phyloP scores from a whole-genome alignment of 225 moss, liverwort and hornwort genomes.

The Lunularia cruciata region DNA sequence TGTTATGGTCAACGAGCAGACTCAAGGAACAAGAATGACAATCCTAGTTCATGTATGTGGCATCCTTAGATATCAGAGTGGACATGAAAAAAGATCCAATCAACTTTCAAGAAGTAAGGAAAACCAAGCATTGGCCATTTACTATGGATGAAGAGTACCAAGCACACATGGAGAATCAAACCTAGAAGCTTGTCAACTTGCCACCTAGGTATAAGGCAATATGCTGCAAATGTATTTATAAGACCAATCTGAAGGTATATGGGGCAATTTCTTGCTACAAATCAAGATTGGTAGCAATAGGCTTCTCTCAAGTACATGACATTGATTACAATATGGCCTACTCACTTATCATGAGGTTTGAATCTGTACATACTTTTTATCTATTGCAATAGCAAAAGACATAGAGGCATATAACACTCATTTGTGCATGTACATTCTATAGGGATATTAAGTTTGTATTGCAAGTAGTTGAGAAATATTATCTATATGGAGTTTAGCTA shows the following conservation, averaged over 20 bases:
- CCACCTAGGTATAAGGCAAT: background rate
- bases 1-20: too few relatives aligned
- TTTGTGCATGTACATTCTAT: too few relatives aligned
- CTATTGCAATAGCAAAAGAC: background rate
- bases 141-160: too few relatives aligned
- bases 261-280: background rate
- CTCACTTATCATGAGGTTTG: conserved; percentile 1
- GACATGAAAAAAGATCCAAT: background rate
- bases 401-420: too few relatives aligned
- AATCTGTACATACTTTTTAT: background rate
- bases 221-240: conserved; percentile 7
- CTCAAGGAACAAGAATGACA: too few relatives aligned
- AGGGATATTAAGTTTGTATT: too few relatives aligned
- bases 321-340: conserved; percentile 9
- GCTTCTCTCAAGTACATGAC: background rate
- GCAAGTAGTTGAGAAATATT: too few relatives aligned
- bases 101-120: too few relatives aligned
- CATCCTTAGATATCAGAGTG: too few relatives aligned
- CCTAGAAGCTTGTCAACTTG: background rate
- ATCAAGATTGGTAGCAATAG: conserved; percentile 11
- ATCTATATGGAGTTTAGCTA: too few relatives aligned
- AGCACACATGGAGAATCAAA: too few relatives aligned
- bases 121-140: background rate
- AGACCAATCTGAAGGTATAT: background rate
- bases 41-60: too few relatives aligned